Conservation (phyloP, 2,329 filamentous ascomycete genomes). For the Botrytis medusae region DNA sequence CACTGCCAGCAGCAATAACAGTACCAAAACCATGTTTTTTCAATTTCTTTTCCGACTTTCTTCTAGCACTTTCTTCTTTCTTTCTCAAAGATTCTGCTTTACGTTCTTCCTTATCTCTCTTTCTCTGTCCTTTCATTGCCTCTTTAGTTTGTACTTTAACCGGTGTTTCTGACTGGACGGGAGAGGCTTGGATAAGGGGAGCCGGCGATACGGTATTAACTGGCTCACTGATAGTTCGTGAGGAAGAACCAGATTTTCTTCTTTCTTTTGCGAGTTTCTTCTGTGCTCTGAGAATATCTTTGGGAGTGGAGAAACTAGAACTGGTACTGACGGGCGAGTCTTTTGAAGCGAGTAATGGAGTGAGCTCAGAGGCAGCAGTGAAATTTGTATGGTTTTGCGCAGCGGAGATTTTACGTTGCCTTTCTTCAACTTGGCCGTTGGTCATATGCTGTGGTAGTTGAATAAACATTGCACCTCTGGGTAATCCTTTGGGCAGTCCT, state of each 20-base stretch:
- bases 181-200: background rate
- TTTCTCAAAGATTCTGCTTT: slow-evolving; percentile 26
- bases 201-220: background rate
- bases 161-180: background rate
- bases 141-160: slow-evolving; percentile 26
- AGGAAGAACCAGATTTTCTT: background rate
- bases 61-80: background rate
- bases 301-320: background rate
- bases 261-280: background rate
- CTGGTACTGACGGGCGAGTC: background rate
- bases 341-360: background rate
- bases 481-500: background rate
- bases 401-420: background rate
- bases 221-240: background rate
- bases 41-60: background rate
- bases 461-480: slow-evolving; percentile 4
- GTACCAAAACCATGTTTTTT: background rate
- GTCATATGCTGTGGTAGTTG: background rate
- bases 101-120: slow-evolving; percentile 29
- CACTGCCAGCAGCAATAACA: background rate
- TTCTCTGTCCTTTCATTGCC: slow-evolving; percentile 30
- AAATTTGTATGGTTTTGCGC: background rate
- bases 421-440: background rate
- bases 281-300: background rate
- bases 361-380: background rate